Evolutionary conservation across 2,329 filamentous ascomycete species (phyloP), one percentile per base, ranked within the genome.

Genomic region (Ascochyta clinopodiicola): DNA sequence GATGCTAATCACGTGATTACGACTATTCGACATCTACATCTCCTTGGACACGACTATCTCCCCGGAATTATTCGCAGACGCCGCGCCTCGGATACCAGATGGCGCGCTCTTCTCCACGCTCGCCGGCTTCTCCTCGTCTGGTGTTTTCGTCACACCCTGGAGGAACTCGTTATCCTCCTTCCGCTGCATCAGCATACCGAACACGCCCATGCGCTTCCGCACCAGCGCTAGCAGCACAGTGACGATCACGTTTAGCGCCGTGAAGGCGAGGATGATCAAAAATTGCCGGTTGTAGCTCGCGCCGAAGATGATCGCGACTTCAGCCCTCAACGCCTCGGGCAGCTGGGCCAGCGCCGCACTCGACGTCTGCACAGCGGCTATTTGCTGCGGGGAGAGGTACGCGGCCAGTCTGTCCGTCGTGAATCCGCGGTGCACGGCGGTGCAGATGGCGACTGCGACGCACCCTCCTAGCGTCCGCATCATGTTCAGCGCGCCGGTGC

Each of bases 251-350:
- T 71, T 72, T 32, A 69, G 38, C 2, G 56, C 56, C 1, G 66
- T 51, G 31, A 72, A 71, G 3, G 60, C 70, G 2, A 72, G 34
- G 60, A 70, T 65, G 19, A 70, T 64, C 17, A 69, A 62, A 42
- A 71, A 72, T 39, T 73, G 70, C 44, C 55, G 66, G 39, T 73
- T 72, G 39, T 72, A 73, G 38, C 69, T 72, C 15, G 46, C 48
- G 2, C 69, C 70, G 50, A 72, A 72, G 0, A 70, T 52, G n/a
- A 35, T n/a, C 12, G 68, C 68, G 4, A 73, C 36, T 19, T 59
- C 39, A 19, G 51, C 39, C 34, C 56, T 59, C 12, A 51, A 31
- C 3, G 59, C 57, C 9, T 59, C 51, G 10, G 69, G 61, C 24
- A 74, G 42, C 3, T 52, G 38, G 19, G 51, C 49, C 21, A 69